phyloP scores from a whole-genome alignment of 2,329 filamentous ascomycete genomes.

The Fusarium avenaceum region DNA sequence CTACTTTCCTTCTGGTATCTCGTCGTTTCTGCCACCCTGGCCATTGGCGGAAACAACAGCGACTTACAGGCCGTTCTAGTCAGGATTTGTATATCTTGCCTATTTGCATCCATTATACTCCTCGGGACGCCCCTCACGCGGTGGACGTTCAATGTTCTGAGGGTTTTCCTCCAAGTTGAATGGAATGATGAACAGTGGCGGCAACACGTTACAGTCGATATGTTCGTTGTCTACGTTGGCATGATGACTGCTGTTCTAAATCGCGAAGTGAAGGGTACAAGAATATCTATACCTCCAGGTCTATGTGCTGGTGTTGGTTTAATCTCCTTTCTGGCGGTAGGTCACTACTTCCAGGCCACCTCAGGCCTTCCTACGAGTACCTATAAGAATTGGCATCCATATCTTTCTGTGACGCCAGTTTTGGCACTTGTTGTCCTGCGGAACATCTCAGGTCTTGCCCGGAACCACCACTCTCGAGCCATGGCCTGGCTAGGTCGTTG shows the following conservation, averaged over 20 bases:
- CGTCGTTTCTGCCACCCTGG: constrained; percentile 66
- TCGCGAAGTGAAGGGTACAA: constrained; percentile 25
- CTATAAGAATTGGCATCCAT: constrained; percentile 66
- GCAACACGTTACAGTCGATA: constrained; percentile 64
- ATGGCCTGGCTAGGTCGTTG: constrained; percentile 66
- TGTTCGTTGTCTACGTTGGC: constrained; percentile 68
- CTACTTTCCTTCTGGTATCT: constrained; percentile 73
- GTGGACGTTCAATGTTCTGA: constrained; percentile 50
- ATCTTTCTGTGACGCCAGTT: constrained; percentile 66
- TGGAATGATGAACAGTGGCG: constrained; percentile 64
- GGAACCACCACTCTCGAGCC: constrained; percentile 53
- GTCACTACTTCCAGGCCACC: neutral
- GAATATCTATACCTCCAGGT: constrained; percentile 14
- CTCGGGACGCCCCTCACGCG: constrained; percentile 7
- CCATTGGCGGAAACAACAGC: constrained; percentile 59
- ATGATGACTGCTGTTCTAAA: constrained; percentile 59
- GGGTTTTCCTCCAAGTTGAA: constrained; percentile 58
- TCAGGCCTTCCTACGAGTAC: neutral
- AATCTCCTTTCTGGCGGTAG: constrained; percentile 46
- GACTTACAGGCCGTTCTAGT: constrained; percentile 57
- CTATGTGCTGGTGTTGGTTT: constrained; percentile 45
- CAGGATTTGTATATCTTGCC: constrained; percentile 62
- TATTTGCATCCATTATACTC: constrained; percentile 50
- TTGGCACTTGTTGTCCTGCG: constrained; percentile 65
- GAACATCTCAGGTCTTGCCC: constrained; percentile 52